Conservation (phyloP, 257 asterid genomes). For the Salvia rosmarinus region DNA sequence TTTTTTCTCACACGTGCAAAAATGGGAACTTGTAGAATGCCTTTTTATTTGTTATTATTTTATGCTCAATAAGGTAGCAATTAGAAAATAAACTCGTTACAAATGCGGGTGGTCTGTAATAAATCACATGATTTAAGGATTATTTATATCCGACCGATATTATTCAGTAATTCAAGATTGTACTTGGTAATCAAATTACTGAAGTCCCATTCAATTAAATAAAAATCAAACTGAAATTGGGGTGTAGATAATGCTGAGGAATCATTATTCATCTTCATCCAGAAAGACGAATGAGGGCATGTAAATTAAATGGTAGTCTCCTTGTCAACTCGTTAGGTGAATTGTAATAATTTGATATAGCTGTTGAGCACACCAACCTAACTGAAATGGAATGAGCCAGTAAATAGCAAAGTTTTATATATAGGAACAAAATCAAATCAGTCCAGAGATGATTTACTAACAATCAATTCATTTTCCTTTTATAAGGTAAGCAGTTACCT, state of each 20-base stretch:
- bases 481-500: not conserved
- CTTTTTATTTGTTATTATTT: no score
- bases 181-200: no score
- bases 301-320: not conserved
- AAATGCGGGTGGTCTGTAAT: no score
- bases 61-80: not conserved
- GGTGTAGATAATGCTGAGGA: not conserved
- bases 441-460: not conserved
- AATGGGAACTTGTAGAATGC: not conserved
- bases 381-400: not conserved
- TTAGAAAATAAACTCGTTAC: no score
- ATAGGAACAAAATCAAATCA: not conserved
- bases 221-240: not conserved
- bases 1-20: not conserved
- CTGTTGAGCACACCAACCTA: not conserved
- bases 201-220: no score
- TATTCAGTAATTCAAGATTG: no score
- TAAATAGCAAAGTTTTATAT: not conserved
- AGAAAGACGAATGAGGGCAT: not conserved
- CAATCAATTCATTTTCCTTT: not conserved
- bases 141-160: no score
- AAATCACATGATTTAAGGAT: no score
- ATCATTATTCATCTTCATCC: not conserved
- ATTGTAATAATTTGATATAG: not conserved
- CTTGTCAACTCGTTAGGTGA: not conserved